phyloP scores from a whole-genome alignment of 352 stramenopile species.

The Globisporangium barbulae region DNA sequence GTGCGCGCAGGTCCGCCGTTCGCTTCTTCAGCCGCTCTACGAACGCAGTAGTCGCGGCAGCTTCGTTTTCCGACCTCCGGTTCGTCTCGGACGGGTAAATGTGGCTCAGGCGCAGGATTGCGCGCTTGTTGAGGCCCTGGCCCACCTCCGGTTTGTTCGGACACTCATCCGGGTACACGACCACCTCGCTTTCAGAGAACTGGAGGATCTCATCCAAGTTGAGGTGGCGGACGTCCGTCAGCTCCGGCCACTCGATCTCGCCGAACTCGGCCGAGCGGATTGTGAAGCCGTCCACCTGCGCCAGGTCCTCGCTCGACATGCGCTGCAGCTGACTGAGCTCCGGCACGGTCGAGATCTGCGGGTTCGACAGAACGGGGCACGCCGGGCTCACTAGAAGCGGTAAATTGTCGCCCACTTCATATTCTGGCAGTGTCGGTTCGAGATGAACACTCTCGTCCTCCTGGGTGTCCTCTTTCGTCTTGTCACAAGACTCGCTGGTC shows the following conservation, averaged over 20 bases:
- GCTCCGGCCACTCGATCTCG: conserved; percentile 36
- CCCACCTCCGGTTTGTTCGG: conserved; percentile 37
- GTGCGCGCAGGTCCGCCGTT: conserved; percentile 32
- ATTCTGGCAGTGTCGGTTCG: not conserved
- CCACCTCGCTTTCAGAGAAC: conserved; percentile 34
- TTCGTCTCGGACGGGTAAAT: conserved; percentile 26
- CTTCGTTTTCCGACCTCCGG: not conserved
- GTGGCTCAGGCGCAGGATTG: conserved; percentile 31
- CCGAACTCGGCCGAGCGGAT: conserved; percentile 33
- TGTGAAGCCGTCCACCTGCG: conserved; percentile 35
- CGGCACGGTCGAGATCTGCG: conserved; percentile 44
- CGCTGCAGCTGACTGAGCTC: conserved; percentile 25
- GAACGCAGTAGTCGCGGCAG: conserved; percentile 24
- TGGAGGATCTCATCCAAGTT: conserved; percentile 41
- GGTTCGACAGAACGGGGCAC: conserved; percentile 30
- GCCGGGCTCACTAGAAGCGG: not conserved
- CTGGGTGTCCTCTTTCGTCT: not conserved
- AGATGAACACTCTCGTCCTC: not conserved
- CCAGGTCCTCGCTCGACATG: conserved; percentile 38
- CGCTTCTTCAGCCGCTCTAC: conserved; percentile 33
- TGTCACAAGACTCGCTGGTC: not conserved
- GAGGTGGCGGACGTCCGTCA: conserved; percentile 41
- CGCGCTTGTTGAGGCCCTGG: conserved; percentile 41
- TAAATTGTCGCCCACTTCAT: not conserved
- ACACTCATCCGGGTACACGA: conserved; percentile 43